Base-by-base conservation (phyloP, 1,284 basidiomycete genomes). In the Sanghuangporus baumii region DNA sequence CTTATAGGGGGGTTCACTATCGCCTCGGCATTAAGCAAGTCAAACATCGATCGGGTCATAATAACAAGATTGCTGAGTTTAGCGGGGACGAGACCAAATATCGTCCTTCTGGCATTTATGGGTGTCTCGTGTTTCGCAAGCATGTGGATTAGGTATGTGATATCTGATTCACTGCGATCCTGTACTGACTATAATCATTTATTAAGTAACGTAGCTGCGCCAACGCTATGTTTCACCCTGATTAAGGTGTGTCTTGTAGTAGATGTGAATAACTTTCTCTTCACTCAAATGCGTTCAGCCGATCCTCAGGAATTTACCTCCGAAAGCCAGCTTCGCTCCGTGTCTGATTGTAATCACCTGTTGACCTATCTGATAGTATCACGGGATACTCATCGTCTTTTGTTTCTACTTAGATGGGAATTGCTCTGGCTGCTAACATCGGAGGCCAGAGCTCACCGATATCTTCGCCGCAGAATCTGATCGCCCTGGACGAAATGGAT, bases 1-100 rank as follows among this genome's bases (percentile, higher is more conserved):
- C 86, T 97, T 58, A 93, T 96, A 63, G 93, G 94, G 37, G 97
- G 97, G n/a, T 98, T 99, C 78, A 99, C 97, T 1, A 95, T 99
- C 67, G 95, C 97, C 0, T 95, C 96, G 2, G 97, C 95, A 0
- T 78, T 99, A 40, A 94, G 91, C 76, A 98, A 99, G 78, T 97
- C 96, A n/a, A 92, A 91, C 61, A 95, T 99, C 67, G 97, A 99
- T 77, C 90, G 95, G 61, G 84, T 96, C 63, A 78, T 98, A 40
- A 96, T 98, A 54, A 96, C 94, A n/a, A 86, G 93, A 46, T 87
- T 99, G 40, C 83, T 99, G 55, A 90, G 88, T 68, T 78, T 97
- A 55, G 97, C 97, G 2, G 96, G 97, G 0, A 91, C 93, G 7
- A 83, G 83, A 62, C 97, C 96, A 0, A 88, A 86, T 67, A 86